Evolutionary conservation across 176 grass and related monocot species (phyloP).

Genomic region (Oryza glumipatula): DNA sequence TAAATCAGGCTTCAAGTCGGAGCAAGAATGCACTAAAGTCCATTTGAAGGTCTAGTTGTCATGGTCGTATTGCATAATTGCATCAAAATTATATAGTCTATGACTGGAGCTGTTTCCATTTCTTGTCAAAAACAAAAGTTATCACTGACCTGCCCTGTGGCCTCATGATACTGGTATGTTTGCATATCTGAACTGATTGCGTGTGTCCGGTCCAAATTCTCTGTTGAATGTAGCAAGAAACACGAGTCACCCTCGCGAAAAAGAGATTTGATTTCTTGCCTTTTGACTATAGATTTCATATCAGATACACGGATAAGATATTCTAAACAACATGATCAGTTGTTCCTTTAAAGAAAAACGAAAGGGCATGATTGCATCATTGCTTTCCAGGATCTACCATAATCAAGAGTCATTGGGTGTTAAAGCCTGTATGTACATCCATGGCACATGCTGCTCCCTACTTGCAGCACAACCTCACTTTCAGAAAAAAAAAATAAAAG

Average conservation of each 20-base stretch:
- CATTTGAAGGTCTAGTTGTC: neutral
- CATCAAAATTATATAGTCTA: too few species aligned
- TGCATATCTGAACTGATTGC: neutral
- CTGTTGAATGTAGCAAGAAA: neutral
- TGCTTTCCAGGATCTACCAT: neutral
- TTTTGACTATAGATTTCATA: neutral
- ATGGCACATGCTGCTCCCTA: conserved; percentile 23
- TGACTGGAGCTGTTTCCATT: neutral
- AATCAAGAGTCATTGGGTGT: neutral
- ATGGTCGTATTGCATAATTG: neutral
- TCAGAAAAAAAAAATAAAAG: neutral
- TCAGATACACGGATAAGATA: neutral
- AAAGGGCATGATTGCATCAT: neutral
- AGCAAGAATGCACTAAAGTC: neutral
- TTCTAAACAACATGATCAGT: neutral
- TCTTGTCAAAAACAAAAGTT: neutral
- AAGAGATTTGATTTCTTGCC: neutral
- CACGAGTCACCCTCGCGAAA: neutral
- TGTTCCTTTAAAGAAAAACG: neutral
- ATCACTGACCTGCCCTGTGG: neutral
- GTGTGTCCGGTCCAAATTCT: neutral
- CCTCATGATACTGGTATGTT: neutral
- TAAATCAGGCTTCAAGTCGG: neutral
- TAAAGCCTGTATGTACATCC: neutral
- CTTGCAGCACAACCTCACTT: conserved; percentile 16